These are phyloP conservation scores for Mycena pura DNA, from an alignment of 768 basidiomycete genomes.

Conservation along the genomic window DNA sequence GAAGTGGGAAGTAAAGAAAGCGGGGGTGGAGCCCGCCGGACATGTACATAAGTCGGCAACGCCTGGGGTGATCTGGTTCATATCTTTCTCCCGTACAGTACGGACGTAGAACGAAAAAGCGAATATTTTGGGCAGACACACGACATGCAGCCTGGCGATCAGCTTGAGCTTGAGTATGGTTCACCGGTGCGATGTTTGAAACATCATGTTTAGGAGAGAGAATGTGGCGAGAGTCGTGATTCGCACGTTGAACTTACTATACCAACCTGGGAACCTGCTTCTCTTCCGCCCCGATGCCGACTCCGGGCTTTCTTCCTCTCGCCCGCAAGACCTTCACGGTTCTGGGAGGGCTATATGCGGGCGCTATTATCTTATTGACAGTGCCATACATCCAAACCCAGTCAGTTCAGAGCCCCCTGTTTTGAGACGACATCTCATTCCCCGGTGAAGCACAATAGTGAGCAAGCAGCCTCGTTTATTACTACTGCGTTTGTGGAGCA, in stretches of 20 bases:
- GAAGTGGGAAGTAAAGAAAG: neutral
- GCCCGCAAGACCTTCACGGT: slow-evolving; percentile 44
- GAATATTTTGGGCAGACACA: too few species aligned
- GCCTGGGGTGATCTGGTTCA: too few species aligned
- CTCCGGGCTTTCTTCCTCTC: slow-evolving; percentile 13
- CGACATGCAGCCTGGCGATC: too few species aligned
- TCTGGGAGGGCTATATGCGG: slow-evolving; percentile 60
- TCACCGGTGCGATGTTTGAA: too few species aligned
- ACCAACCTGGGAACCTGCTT: too few species aligned
- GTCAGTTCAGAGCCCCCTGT: slow-evolving; percentile 48
- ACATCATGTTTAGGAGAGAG: neutral
- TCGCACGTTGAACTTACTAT: neutral
- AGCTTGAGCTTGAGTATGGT: too few species aligned
- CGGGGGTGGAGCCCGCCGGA: too few species aligned
- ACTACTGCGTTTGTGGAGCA: neutral
- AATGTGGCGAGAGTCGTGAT: neutral
- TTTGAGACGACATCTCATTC: slow-evolving; percentile 1
- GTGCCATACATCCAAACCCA: slow-evolving; percentile 74
- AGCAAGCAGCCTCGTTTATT: neutral
- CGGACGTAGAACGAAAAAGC: too few species aligned
- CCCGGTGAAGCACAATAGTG: slow-evolving; percentile 14
- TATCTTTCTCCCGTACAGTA: too few species aligned
- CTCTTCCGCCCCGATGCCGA: neutral
- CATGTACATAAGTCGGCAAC: too few species aligned
- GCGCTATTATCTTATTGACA: slow-evolving; percentile 57